phyloP scores from a whole-genome alignment of 805 yeast species.

The Starmerella lactis-condensi region DNA sequence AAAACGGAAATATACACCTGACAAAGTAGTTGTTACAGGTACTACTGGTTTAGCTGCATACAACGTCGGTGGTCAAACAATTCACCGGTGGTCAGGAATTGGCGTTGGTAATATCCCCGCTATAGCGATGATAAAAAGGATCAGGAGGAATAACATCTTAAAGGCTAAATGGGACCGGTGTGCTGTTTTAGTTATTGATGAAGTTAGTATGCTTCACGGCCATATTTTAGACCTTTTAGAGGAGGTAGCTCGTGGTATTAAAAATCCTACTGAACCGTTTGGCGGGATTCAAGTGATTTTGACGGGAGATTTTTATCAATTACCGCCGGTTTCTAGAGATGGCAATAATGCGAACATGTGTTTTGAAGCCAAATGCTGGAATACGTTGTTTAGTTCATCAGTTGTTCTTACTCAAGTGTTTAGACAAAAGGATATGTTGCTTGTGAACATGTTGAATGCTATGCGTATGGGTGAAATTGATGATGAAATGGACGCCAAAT shows the following conservation, averaged over 20 bases:
- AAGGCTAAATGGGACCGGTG: conserved; percentile 41
- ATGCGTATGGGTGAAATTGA: conserved; percentile 56
- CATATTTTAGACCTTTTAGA: conserved; percentile 53
- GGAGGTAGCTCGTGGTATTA: conserved; percentile 38
- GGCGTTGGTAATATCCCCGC: conserved; percentile 49
- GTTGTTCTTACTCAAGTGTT: conserved; percentile 59
- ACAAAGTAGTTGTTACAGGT: conserved; percentile 68
- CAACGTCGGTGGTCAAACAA: conserved; percentile 73
- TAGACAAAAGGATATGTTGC: conserved; percentile 60
- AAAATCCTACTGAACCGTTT: conserved; percentile 46
- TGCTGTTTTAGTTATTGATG: conserved; percentile 68
- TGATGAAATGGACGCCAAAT: conserved; percentile 29
- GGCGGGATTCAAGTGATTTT: conserved; percentile 84
- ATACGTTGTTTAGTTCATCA: conserved; percentile 38
- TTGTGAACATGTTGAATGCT: conserved; percentile 64
- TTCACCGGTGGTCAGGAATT: conserved; percentile 68
- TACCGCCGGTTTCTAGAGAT: conserved; percentile 54
- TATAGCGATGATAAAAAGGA: conserved; percentile 27
- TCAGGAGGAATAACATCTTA: conserved; percentile 25
- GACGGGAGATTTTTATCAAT: conserved; percentile 87
- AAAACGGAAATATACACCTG: conserved; percentile 22
- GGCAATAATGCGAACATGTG: conserved; percentile 30
- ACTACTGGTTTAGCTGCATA: conserved; percentile 92
- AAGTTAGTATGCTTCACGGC: conserved; percentile 84
- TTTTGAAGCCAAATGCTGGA: conserved; percentile 62